These are phyloP conservation scores for Eutypella sp. DNA, from an alignment of 2,329 filamentous ascomycete genomes.

Conservation along the genomic window DNA sequence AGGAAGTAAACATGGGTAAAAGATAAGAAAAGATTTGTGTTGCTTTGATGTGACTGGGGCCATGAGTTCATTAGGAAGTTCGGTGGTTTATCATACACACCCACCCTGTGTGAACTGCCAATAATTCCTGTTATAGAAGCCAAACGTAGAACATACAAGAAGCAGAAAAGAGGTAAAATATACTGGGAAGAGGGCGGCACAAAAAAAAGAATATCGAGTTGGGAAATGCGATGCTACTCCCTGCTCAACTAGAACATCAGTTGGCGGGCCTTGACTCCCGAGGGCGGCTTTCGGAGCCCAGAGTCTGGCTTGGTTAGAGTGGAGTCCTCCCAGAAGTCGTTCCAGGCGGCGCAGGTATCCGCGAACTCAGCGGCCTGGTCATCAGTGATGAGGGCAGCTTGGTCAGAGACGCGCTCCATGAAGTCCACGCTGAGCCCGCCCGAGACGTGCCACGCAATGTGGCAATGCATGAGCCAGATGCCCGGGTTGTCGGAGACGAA, in stretches of 20 bases:
- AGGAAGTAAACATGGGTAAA: too few relatives aligned
- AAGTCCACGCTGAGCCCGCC: constrained; percentile 49
- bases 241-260: neutral
- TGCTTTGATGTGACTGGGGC: too few relatives aligned
- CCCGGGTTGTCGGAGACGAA: constrained; percentile 48
- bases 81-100: too few relatives aligned
- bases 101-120: too few relatives aligned
- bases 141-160: too few relatives aligned
- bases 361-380: constrained; percentile 9
- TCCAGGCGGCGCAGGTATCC: constrained; percentile 13
- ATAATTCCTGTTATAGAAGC: too few relatives aligned
- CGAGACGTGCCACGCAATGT: constrained; percentile 45
- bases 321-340: constrained; percentile 5
- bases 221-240: neutral
- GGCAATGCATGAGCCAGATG: constrained; percentile 42
- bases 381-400: constrained; percentile 9
- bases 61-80: too few relatives aligned
- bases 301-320: constrained; percentile 1
- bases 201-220: neutral
- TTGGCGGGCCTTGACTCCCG: neutral
- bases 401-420: constrained; percentile 31
- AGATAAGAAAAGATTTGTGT: too few relatives aligned
- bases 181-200: too few relatives aligned
- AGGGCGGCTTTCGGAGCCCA: neutral
- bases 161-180: too few relatives aligned